Evolutionary conservation across 2,329 filamentous ascomycete species (phyloP).

Genomic region (Fusarium pseudograminearum): DNA sequence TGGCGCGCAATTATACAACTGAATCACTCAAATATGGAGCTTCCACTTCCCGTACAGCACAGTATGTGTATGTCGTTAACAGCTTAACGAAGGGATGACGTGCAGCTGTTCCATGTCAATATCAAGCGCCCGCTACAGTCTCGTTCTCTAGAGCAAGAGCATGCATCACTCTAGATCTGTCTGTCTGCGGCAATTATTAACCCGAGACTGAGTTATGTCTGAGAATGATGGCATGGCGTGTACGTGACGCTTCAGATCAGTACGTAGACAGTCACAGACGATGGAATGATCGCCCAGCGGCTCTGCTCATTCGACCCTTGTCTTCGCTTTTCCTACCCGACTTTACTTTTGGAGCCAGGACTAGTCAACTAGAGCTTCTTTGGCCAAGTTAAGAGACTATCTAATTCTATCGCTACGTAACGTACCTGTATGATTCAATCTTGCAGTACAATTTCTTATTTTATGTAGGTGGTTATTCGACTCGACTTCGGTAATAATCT

Average conservation of each 20-base stretch:
- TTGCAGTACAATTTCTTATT: conserved; percentile 35
- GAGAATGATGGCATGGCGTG: conserved; percentile 34
- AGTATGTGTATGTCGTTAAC: neutral
- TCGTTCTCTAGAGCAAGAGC: conserved; percentile 18
- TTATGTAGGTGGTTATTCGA: conserved; percentile 6
- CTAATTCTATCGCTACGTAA: neutral
- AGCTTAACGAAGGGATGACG: conserved; percentile 36
- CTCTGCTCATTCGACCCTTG: conserved; percentile 36
- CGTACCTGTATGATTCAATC: conserved; percentile 19
- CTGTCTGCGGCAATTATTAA: conserved; percentile 38
- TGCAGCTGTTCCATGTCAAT: conserved; percentile 32
- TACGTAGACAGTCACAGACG: conserved; percentile 7
- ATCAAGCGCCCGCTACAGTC: conserved; percentile 30
- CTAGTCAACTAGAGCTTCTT: conserved; percentile 2
- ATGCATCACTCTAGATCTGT: conserved; percentile 1
- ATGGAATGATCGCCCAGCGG: conserved; percentile 32
- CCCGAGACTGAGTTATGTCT: conserved; percentile 21
- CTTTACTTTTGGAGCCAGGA: conserved; percentile 20
- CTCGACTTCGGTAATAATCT: conserved; percentile 20
- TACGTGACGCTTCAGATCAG: conserved; percentile 12
- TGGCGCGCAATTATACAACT: conserved; percentile 22
- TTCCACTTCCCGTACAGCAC: conserved; percentile 13
- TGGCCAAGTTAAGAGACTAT: conserved; percentile 14
- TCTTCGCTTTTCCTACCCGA: conserved; percentile 16
- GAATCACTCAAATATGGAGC: conserved; percentile 32